A percentile compares a stretch with the other conserved stretches of the same genome.
phyloP scores from a whole-genome alignment of 2,329 filamentous ascomycete species.

The Calonectria crousiana region DNA sequence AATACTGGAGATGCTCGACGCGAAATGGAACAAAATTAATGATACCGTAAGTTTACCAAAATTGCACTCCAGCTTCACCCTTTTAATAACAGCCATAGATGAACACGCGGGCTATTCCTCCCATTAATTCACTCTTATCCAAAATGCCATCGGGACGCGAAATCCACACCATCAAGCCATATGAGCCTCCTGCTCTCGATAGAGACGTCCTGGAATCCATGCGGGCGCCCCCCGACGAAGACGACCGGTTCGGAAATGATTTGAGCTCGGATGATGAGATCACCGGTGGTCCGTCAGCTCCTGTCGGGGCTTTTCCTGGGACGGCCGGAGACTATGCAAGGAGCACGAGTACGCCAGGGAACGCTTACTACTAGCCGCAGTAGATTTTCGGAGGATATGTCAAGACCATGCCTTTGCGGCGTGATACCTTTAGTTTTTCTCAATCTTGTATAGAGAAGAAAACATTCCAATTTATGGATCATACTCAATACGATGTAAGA shows the following conservation, averaged over 20 bases:
- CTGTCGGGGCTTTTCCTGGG: slow-evolving; percentile 65
- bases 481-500: not conserved
- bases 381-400: not conserved
- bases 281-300: slow-evolving; percentile 45
- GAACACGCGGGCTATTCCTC: slow-evolving; percentile 82
- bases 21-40: slow-evolving; percentile 93
- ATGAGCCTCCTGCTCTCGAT: slow-evolving; percentile 74
- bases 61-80: not conserved
- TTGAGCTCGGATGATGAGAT: slow-evolving; percentile 55
- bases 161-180: slow-evolving; percentile 80
- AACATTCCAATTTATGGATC: not conserved
- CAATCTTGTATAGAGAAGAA: not conserved
- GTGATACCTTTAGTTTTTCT: not conserved
- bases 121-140: slow-evolving; percentile 77
- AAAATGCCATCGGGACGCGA: slow-evolving; percentile 91
- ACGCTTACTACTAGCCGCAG: slow-evolving; percentile 52
- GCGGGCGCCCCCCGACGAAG: slow-evolving; percentile 55
- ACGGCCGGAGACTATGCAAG: slow-evolving; percentile 54
- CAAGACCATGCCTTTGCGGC: not conserved
- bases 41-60: slow-evolving; percentile 75
- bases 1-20: slow-evolving; percentile 87
- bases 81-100: slow-evolving; percentile 64
- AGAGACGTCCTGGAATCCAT: slow-evolving; percentile 72
- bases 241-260: slow-evolving; percentile 49
- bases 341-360: slow-evolving; percentile 47